Percentiles rank a stretch among this genome's conserved stretches.
Conservation (phyloP, 1,139 yeast species). For the Kodamaea plutei region DNA sequence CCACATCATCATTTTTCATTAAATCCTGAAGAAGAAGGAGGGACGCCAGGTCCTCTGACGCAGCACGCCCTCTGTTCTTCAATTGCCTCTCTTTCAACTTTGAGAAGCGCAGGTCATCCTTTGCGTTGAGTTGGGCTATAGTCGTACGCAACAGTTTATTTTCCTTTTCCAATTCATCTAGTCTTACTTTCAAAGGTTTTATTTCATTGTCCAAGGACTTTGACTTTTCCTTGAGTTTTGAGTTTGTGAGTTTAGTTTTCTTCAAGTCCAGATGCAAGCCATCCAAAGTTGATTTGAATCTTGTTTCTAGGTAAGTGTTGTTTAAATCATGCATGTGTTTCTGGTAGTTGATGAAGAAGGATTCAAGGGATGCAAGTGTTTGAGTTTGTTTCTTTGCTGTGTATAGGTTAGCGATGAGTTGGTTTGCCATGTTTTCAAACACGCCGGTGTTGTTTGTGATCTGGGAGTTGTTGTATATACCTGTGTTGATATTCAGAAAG, state of each 20-base stretch:
- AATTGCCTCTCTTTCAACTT: constrained; percentile 3
- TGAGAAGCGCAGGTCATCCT: background rate
- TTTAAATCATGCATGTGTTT: constrained; percentile 27
- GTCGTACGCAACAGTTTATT: constrained; percentile 1
- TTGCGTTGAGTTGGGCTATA: background rate
- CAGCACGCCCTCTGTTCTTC: background rate
- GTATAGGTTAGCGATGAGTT: constrained; percentile 26
- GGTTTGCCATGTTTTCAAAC: constrained; percentile 37
- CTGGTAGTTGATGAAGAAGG: constrained; percentile 29
- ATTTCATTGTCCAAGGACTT: constrained; percentile 19
- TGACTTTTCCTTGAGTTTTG: constrained; percentile 18
- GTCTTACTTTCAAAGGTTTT: constrained; percentile 4
- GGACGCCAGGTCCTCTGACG: too few species aligned
- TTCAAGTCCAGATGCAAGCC: constrained; percentile 20
- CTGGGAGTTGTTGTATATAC: constrained; percentile 60
- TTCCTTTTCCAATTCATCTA: constrained; percentile 8
- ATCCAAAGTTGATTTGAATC: constrained; percentile 19
- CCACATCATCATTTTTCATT: too few species aligned
- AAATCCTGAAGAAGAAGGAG: too few species aligned
- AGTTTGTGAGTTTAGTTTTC: constrained; percentile 17
- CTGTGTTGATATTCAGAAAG: constrained; percentile 52
- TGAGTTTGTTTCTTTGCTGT: constrained; percentile 36
- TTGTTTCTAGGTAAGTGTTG: constrained; percentile 21
- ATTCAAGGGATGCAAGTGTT: constrained; percentile 28
- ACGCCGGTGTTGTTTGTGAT: constrained; percentile 48